Evolutionary conservation across 2,329 filamentous ascomycete species (phyloP), one percentile per base, ranked within the genome.

Genomic region (Thielaviopsis populi): DNA sequence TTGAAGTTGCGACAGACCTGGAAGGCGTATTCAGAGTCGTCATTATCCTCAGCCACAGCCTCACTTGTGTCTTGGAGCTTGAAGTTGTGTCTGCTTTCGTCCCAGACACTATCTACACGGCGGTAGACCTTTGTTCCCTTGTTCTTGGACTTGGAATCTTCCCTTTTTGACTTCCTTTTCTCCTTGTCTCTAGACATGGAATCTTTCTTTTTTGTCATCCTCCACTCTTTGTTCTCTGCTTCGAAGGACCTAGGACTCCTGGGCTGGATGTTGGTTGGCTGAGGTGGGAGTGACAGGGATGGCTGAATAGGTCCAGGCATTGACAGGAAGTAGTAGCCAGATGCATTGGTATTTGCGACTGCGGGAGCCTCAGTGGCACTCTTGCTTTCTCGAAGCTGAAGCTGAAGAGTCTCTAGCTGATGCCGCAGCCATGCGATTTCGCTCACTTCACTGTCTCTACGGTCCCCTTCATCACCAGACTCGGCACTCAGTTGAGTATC

Each of bases 51-150:
- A 2, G 70, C 69, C 0, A 71, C 69, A 30, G 75, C 70, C 61
- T 81, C 76, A 15, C 78, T 75, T 6, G 79, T 83, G 54, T 82
- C 76, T 63, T 83, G 80, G 1, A 84, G 74, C 68, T 78, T 81
- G 73, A 74, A 82, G 66, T 77, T 75, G 68, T 81, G 78, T 8
- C 77, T 74, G 7, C 69, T 70, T 30, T 70, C 76, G 66, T 82
- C 79, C 80, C 80, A 83, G 0, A 82, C 74, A 68, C 77, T 76
- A 66, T 83, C 80, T 4, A 82, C 78, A 1, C 80, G 75, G 24
- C 40, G 41, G 42, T 48, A 61, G 59, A 40, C 59, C 40, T 42
- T 43, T 69, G 79, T 80, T 71, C 19, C 24, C 27, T 27, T 48
- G 6, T 24, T 54, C 7, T 54, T 27, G 13, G 22, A 13, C 48